Evolutionary conservation across 2,329 filamentous ascomycete genomes (phyloP).

Genomic region (Colletotrichum graminicola): DNA sequence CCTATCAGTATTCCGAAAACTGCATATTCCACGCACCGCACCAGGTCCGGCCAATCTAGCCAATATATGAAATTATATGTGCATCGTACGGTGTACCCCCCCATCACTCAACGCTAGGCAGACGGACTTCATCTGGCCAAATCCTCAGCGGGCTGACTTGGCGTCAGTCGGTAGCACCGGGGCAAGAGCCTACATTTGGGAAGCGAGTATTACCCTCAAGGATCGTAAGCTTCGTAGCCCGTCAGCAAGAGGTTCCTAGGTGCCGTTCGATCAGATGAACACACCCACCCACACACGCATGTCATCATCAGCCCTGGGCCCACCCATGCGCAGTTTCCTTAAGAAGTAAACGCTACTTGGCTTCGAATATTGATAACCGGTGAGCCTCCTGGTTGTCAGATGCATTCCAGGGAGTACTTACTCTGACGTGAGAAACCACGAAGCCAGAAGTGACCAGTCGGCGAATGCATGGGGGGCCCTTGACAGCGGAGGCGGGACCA

Average conservation of each 20-base stretch:
- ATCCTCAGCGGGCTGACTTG: neutral
- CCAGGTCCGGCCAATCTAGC: neutral
- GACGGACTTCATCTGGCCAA: neutral
- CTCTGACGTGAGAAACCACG: slow-evolving; percentile 1
- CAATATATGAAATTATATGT: neutral
- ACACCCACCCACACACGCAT: neutral
- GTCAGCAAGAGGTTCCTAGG: neutral
- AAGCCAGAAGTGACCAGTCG: slow-evolving; percentile 6
- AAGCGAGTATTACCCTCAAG: neutral
- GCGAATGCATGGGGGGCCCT: neutral
- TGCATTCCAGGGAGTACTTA: neutral
- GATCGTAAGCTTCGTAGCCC: neutral
- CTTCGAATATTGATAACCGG: neutral
- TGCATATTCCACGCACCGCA: too few relatives aligned
- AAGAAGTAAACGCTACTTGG: neutral
- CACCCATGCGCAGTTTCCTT: neutral
- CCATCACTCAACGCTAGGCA: neutral
- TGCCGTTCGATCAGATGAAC: neutral
- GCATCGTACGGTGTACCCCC: neutral
- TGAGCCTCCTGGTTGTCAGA: neutral
- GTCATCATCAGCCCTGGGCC: neutral
- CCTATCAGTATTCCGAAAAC: neutral
- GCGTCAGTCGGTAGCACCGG: neutral
- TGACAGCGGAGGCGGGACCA: slow-evolving; percentile 9
- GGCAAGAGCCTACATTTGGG: neutral